Percentiles rank a stretch among this genome's conserved stretches.
phyloP scores from a whole-genome alignment of 192 early-diverging fungal genomes.

The Coemansia sp. region DNA sequence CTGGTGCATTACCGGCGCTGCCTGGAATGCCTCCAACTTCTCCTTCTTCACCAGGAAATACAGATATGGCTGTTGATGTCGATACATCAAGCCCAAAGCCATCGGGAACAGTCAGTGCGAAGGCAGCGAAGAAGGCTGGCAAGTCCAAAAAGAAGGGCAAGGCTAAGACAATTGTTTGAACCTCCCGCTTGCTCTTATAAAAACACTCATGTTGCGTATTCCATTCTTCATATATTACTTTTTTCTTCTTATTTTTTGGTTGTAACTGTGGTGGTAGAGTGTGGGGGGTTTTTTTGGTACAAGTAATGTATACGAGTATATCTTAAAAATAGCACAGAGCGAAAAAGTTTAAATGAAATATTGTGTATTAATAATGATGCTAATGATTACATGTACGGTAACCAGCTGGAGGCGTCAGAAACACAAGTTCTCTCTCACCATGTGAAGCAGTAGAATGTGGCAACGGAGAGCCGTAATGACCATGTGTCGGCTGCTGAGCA shows the following conservation, averaged over 20 bases:
- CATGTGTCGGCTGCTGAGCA: slow-evolving; percentile 1
- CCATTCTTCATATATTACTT: background rate
- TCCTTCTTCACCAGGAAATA: too few relatives aligned
- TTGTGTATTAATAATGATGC: background rate
- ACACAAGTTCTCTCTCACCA: slow-evolving; percentile 28
- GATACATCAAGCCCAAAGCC: background rate
- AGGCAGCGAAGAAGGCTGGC: slow-evolving; percentile 26
- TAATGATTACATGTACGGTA: slow-evolving; percentile 42
- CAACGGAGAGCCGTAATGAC: background rate
- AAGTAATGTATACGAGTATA: slow-evolving; percentile 1
- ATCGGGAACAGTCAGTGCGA: slow-evolving; percentile 7
- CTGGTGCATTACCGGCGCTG: slow-evolving; percentile 37
- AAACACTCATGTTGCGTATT: background rate
- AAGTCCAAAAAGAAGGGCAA: slow-evolving; percentile 49
- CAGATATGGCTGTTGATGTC: background rate
- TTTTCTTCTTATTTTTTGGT: background rate
- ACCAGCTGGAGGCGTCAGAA: slow-evolving; percentile 26
- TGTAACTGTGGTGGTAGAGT: background rate
- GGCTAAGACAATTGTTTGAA: slow-evolving; percentile 25
- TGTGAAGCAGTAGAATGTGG: background rate
- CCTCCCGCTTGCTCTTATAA: background rate
- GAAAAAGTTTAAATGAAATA: background rate
- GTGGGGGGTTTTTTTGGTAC: background rate
- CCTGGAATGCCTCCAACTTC: slow-evolving; percentile 32
- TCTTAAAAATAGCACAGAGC: too few relatives aligned